A percentile compares a stretch with the other conserved stretches of the same genome.
Conservation (phyloP, 1,284 basidiomycete genomes). For the Meripilus lineatus region DNA sequence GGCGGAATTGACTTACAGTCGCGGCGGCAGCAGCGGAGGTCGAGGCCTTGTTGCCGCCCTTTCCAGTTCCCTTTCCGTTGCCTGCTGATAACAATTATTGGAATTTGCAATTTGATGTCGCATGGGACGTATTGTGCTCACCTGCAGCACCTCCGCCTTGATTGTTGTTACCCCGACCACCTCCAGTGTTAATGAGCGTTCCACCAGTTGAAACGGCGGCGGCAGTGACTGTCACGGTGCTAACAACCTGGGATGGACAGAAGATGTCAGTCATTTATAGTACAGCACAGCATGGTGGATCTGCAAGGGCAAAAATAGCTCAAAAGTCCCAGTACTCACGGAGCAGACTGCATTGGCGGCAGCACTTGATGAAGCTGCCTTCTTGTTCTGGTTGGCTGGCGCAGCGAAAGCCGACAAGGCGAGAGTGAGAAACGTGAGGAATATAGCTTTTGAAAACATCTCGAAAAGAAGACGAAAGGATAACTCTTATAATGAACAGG, state of each 20-base stretch:
- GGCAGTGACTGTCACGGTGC: conserved; percentile 16
- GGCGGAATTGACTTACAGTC: neutral
- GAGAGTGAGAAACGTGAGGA: conserved; percentile 26
- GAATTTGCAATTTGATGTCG: neutral
- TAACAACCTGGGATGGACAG: conserved; percentile 9
- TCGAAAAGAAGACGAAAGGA: conserved; percentile 12
- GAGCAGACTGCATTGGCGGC: neutral
- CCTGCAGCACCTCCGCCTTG: conserved; percentile 4
- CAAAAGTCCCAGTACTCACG: neutral
- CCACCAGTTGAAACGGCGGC: conserved; percentile 13
- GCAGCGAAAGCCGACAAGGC: conserved; percentile 14
- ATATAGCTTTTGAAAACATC: conserved; percentile 28
- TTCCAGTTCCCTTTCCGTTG: conserved; percentile 7
- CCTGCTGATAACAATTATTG: conserved; percentile 1
- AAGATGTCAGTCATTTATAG: too few species aligned
- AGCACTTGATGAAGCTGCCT: conserved; percentile 11
- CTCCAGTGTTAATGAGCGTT: neutral
- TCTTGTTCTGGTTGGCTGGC: conserved; percentile 14
- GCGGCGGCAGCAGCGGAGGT: conserved; percentile 3
- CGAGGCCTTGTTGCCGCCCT: conserved; percentile 5
- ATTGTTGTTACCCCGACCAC: conserved; percentile 3
- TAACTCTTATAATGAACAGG: too few species aligned
- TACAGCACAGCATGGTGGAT: too few species aligned
- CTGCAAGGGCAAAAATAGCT: neutral
- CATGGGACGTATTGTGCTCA: neutral